Base-by-base conservation (phyloP, 768 basidiomycete species). In the Termitomyces sp. region DNA sequence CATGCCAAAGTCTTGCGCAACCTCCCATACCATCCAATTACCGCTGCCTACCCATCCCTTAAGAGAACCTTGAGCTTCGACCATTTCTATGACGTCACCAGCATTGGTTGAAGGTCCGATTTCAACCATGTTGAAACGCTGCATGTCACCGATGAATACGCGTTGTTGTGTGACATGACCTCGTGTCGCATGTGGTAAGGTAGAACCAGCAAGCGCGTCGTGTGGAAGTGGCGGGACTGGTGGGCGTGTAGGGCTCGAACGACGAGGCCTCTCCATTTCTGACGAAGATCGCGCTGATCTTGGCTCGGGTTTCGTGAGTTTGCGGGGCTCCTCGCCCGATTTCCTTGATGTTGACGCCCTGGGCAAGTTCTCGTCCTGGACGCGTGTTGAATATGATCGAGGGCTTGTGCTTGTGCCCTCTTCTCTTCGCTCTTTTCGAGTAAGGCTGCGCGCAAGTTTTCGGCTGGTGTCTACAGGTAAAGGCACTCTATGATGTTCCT, bases 1-100 rank as follows among this genome's bases (percentile, higher is more conserved):
- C 85, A 95, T 89, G 55, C 94, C 94, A 65, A 94, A 88, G 64
- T 94, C 91, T 59, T 91, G 88, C 32, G 90, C 90, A 27, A 95
- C 70, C 71, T 98, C 96, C 67, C 82, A 95, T 27, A 98, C 67
- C 80, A 94, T 93, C 91, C 92, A 97, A 6, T 82, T 85, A 5
- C 78, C 84, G n/a, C 69, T 74, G 1, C 81, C 82, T 2, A 70
- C 71, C 70, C 78, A 81, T 43, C 81, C 80, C 40, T 79, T 79
- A 41, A 96, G 68, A 52, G 82, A 79, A 11, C 89, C 90, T 64
- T 88, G 83, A 16, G 70, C 70, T 39, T 86, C 81, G 25, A 94
- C 76, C 63, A 82, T 72, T 12, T 78, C 73, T 51, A 96, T 69
- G 6, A 95, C 82, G 52, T 93, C 89, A 33, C 83, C 78, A 9